Base-by-base conservation (phyloP, 176 grass and related monocot genomes). In the Leersia perrieri region DNA sequence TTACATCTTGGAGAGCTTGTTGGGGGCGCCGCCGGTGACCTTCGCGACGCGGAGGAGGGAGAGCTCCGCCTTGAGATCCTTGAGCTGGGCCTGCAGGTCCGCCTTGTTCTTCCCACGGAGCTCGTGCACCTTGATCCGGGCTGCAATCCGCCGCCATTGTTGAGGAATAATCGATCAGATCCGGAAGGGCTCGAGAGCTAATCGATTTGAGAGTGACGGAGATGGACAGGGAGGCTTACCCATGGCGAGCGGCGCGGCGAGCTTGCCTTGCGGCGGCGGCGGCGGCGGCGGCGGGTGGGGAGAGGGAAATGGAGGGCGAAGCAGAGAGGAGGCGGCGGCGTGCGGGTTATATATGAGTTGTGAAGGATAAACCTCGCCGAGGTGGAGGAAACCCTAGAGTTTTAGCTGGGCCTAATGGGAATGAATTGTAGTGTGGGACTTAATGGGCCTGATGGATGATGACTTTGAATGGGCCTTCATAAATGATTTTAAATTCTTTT, bases 1-100 rank as follows among this genome's bases (percentile, higher is more conserved):
- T 30, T 62, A 92, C 93, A 97, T 97, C 90, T 97, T 97, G 38
- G 94, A 97, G 63, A 97, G 94, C 90, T 97, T 97, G 86, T 97
- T 97, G 60, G 94, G 94, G 18, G 94, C 94, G 1, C 94, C 93
- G 25, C 94, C 94, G 80, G 94, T 97, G 86, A 97, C 94, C 81
- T 97, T 97, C 69, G 94, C 94, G 35, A 97, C 94, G 73, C 94
- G 90, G 55, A 97, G 94, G 15, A 97, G 94, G 83, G 94, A 97
- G 14, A 97, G 90, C 86, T 97, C 94, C 33, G 88, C 64, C 86
- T 97, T 97, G 35, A 97, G 83, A 16, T 97, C 88, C 86, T 91
- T 97, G 32, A 97, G 90, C 83, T 93, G 86, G 11, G 41, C 66
- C 33, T 91, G 83, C 11, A 97, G 90, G 0, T 97, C 94, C 36